These are phyloP conservation scores for Osmanthus fragrans DNA, from an alignment of 257 asterid species.

Conservation along the genomic window DNA sequence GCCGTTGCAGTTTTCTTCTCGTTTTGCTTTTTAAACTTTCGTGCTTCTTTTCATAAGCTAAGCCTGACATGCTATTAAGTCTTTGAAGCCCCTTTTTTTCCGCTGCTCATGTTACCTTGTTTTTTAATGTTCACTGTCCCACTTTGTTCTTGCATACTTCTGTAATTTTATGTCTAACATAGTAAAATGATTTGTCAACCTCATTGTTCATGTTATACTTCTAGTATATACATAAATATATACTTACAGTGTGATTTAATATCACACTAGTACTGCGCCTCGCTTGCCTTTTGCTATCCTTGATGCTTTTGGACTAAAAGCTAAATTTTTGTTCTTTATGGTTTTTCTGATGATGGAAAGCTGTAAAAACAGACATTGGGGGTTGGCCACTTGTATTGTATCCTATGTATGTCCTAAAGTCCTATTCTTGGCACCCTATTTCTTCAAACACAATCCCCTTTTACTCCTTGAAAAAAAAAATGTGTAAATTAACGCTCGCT, in stretches of 20 bases:
- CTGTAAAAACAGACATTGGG: no score
- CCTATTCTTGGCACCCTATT: no score
- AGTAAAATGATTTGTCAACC: not conserved
- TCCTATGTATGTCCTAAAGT: no score
- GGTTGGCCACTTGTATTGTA: no score
- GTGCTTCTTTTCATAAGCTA: not conserved
- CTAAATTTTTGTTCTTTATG: not conserved
- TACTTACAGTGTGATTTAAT: not conserved
- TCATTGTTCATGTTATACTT: not conserved
- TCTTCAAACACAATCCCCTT: no score
- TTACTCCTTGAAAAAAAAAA: no score
- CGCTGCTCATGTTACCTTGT: not conserved
- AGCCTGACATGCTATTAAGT: no score
- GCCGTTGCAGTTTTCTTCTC: slow-evolving; percentile 7
- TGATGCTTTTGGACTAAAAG: not conserved
- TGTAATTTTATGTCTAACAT: not conserved
- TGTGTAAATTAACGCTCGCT: no score
- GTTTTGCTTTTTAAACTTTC: not conserved
- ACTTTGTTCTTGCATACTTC: not conserved
- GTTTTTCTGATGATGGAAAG: not conserved
- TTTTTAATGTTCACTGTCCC: not conserved
- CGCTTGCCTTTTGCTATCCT: not conserved
- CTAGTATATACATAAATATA: not conserved
- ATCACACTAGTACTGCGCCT: not conserved
- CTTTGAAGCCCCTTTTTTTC: not conserved